Evolutionary conservation across 768 basidiomycete genomes (phyloP).

Genomic region (Chiua virens): DNA sequence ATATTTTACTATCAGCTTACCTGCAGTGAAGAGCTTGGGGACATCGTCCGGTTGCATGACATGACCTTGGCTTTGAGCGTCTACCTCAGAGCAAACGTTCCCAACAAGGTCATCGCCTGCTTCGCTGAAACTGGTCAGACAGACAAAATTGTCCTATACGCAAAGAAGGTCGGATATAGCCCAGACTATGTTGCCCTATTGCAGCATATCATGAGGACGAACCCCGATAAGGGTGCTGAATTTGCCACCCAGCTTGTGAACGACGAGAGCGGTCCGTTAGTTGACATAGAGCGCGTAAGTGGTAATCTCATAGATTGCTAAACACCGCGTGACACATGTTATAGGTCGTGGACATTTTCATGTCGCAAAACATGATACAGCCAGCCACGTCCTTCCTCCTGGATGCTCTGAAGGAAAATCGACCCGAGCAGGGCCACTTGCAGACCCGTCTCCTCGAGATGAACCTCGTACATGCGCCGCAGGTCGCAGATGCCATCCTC

Average conservation of each 20-base stretch:
- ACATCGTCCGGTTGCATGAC: slow-evolving; percentile 91
- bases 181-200: slow-evolving; percentile 92
- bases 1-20: slow-evolving; percentile 62
- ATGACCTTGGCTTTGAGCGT: slow-evolving; percentile 97
- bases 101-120: slow-evolving; percentile 98
- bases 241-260: slow-evolving; percentile 95
- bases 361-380: slow-evolving; percentile 99
- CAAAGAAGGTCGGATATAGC: slow-evolving; percentile 92
- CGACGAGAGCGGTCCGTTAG: slow-evolving; percentile 88
- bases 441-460: slow-evolving; percentile 97
- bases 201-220: slow-evolving; percentile 95
- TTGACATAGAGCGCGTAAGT: slow-evolving; percentile 87
- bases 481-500: slow-evolving; percentile 98
- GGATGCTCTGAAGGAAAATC: slow-evolving; percentile 98
- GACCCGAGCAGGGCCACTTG: slow-evolving; percentile 92
- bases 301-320: neutral
- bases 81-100: slow-evolving; percentile 95
- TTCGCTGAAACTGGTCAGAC: slow-evolving; percentile 99
- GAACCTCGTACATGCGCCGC: slow-evolving; percentile 96
- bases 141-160: slow-evolving; percentile 96
- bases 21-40: slow-evolving; percentile 97
- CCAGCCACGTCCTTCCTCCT: slow-evolving; percentile 97
- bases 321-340: neutral
- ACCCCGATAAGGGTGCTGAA: slow-evolving; percentile 97
- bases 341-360: slow-evolving; percentile 96